Percentiles rank a stretch among this genome's conserved stretches.
Conservation (phyloP, 192 early-diverging fungal species). For the Geosiphon pyriformis region DNA sequence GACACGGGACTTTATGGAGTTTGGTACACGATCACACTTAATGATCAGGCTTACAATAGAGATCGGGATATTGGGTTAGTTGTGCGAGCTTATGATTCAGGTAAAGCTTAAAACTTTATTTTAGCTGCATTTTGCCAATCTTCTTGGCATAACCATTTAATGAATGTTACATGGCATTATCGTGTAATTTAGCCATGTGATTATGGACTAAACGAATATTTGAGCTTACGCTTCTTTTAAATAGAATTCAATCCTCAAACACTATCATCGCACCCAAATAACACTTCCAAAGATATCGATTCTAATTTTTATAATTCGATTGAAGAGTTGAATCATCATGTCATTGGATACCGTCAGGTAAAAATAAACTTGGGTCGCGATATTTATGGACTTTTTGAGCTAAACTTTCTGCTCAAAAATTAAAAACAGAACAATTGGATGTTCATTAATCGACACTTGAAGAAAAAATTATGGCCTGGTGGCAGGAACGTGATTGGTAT, state of each 20-base stretch:
- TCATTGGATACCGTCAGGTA: conserved; percentile 22
- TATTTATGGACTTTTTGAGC: background rate
- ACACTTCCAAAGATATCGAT: background rate
- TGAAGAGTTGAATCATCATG: conserved; percentile 12
- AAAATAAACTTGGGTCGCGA: background rate
- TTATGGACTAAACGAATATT: background rate
- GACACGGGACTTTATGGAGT: background rate
- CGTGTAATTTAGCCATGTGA: no score
- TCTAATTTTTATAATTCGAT: background rate
- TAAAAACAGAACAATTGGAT: conserved; percentile 20
- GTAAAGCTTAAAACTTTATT: background rate
- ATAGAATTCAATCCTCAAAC: conserved; percentile 18
- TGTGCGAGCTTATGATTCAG: conserved; percentile 16
- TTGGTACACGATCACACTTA: conserved; percentile 8
- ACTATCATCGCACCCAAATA: background rate
- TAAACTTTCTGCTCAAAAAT: background rate
- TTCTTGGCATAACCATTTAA: background rate
- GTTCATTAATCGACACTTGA: conserved; percentile 18
- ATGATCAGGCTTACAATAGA: conserved; percentile 7
- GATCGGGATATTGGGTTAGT: conserved; percentile 8
- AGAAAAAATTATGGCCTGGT: conserved; percentile 2
- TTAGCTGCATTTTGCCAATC: background rate
- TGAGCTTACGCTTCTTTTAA: no score
- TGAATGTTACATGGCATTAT: no score
- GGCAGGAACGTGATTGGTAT: background rate